A percentile compares a stretch with the other conserved stretches of the same genome.
Conservation (phyloP, 2,329 filamentous ascomycete genomes). For the Arachnopeziza araneosa region DNA sequence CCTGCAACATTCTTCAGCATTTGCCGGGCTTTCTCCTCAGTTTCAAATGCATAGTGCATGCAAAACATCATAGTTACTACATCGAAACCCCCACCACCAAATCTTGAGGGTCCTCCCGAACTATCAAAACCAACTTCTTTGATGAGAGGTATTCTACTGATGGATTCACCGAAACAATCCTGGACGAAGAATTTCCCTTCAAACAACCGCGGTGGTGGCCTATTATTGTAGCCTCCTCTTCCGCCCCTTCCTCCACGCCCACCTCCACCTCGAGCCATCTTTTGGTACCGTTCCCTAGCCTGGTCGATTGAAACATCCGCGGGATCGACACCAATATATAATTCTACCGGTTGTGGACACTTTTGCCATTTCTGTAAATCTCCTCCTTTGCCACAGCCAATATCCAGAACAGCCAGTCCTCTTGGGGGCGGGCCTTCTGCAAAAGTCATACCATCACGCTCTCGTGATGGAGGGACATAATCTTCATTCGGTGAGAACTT, state of each 20-base stretch:
- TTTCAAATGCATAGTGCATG: constrained; percentile 98
- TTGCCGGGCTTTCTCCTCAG: constrained; percentile 77
- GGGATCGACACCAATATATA: constrained; percentile 92
- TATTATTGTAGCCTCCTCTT: constrained; percentile 42
- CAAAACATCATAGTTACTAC: constrained; percentile 99
- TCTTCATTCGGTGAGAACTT: constrained; percentile 86
- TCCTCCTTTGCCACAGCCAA: constrained; percentile 95
- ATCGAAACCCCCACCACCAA: constrained; percentile 77
- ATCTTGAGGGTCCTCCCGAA: constrained; percentile 62
- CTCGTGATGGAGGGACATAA: constrained; percentile 55
- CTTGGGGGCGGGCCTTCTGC: constrained; percentile 34
- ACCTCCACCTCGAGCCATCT: constrained; percentile 59
- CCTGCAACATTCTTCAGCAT: constrained; percentile 94
- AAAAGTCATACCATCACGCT: constrained; percentile 37
- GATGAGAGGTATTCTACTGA: constrained; percentile 77
- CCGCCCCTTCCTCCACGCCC: constrained; percentile 48
- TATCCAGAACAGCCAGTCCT: constrained; percentile 77
- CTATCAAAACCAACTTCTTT: constrained; percentile 76
- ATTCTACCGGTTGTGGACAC: constrained; percentile 80
- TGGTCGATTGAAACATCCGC: constrained; percentile 90
- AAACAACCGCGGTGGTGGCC: constrained; percentile 57
- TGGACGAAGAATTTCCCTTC: constrained; percentile 85
- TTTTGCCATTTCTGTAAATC: constrained; percentile 95
- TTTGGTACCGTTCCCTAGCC: constrained; percentile 74
- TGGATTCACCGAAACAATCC: constrained; percentile 83